Conservation (phyloP, 2,329 filamentous ascomycete genomes). For the Xylariaceae sp. region DNA sequence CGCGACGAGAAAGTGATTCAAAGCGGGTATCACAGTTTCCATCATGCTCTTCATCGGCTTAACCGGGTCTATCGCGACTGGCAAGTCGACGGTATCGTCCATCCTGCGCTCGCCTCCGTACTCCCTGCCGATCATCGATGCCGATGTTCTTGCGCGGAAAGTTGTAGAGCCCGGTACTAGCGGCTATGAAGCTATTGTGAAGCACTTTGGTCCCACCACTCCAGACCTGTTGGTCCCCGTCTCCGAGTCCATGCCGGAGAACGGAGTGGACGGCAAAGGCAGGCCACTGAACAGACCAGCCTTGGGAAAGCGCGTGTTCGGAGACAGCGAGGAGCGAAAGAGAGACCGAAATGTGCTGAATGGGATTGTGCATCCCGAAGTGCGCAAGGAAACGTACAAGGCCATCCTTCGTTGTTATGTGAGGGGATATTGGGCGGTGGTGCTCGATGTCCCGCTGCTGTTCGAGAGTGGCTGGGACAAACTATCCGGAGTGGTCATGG, state of each 20-base stretch:
- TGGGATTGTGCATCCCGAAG: conserved; percentile 85
- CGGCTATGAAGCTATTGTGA: conserved; percentile 77
- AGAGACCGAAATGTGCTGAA: conserved; percentile 75
- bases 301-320: conserved; percentile 81
- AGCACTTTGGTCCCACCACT: conserved; percentile 74
- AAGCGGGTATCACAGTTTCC: not conserved
- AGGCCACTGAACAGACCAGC: conserved; percentile 79
- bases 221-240: conserved; percentile 73
- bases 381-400: conserved; percentile 75
- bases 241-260: conserved; percentile 46
- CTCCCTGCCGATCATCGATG: conserved; percentile 85
- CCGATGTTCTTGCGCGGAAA: conserved; percentile 84
- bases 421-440: conserved; percentile 75
- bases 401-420: conserved; percentile 69
- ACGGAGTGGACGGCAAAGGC: conserved; percentile 56
- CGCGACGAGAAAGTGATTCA: not conserved
- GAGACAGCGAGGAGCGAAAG: conserved; percentile 62
- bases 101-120: conserved; percentile 77
- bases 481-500: conserved; percentile 77
- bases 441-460: conserved; percentile 85
- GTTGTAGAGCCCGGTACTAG: conserved; percentile 89
- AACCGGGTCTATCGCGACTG: conserved; percentile 94
- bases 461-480: conserved; percentile 85
- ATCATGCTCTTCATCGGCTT: conserved; percentile 92
- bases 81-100: conserved; percentile 90